These are phyloP conservation scores for Blastocystis sp. DNA, from an alignment of 352 stramenopile genomes.

Conservation along the genomic window DNA sequence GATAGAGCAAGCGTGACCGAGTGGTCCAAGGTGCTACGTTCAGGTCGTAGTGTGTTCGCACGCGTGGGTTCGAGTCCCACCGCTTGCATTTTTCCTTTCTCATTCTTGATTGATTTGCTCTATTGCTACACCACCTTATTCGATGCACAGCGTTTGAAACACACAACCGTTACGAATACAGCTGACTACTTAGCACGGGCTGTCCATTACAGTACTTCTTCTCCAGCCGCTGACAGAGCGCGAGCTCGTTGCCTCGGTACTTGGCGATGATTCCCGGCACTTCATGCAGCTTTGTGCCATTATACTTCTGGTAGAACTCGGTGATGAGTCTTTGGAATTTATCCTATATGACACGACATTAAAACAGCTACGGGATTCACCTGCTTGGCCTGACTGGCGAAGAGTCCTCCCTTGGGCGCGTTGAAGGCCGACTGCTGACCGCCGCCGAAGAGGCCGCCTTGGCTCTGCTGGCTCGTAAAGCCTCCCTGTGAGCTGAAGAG, in stretches of 20 bases:
- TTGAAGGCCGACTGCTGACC: background rate
- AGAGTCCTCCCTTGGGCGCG: background rate
- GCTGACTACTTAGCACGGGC: background rate
- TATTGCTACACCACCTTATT: background rate
- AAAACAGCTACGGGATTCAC: background rate
- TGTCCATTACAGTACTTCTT: constrained; percentile 38
- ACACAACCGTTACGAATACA: background rate
- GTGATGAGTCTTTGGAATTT: background rate
- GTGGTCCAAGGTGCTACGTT: constrained; percentile 3
- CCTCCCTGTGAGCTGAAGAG: background rate
- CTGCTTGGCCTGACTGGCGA: no score
- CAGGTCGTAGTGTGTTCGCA: constrained; percentile 20
- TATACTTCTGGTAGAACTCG: constrained; percentile 44
- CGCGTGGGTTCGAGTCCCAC: constrained; percentile 28
- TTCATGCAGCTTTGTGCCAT: constrained; percentile 15
- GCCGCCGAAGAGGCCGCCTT: background rate
- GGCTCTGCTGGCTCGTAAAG: background rate
- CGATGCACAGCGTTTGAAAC: constrained; percentile 63
- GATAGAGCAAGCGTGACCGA: constrained; percentile 36
- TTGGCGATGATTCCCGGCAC: background rate
- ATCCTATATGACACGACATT: background rate
- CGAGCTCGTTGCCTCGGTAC: constrained; percentile 14
- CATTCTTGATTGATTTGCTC: background rate
- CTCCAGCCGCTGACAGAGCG: constrained; percentile 40
- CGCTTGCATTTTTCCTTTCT: background rate